Conservation (phyloP, 2,329 filamentous ascomycete species). For the Clarireedia sp. region DNA sequence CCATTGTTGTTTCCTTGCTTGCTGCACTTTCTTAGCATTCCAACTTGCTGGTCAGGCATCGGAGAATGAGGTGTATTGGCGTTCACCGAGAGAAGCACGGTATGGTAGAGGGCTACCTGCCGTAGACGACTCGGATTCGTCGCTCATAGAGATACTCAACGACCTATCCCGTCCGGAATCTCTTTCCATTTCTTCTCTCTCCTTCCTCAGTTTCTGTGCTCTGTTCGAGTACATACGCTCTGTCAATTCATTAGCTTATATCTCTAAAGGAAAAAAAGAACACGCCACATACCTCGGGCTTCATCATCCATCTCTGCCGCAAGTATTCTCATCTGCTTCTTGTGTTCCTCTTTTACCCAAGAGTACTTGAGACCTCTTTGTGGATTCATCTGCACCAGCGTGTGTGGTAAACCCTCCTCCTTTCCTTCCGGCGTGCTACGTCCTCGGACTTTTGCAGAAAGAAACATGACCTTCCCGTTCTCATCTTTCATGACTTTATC, state of each 20-base stretch:
- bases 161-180: background rate
- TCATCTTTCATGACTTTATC: constrained; percentile 1
- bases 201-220: background rate
- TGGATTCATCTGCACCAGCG: constrained; percentile 10
- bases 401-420: constrained; percentile 8
- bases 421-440: constrained; percentile 7
- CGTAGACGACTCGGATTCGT: background rate
- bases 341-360: constrained; percentile 10
- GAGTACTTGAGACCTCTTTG: constrained; percentile 8
- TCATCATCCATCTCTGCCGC: background rate
- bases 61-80: no score
- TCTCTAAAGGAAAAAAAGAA: background rate
- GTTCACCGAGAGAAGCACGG: no score
- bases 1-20: no score
- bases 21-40: no score
- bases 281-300: background rate
- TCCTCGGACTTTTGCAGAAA: constrained; percentile 10
- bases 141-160: background rate
- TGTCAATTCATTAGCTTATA: background rate
- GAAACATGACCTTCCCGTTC: constrained; percentile 8
- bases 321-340: constrained; percentile 3
- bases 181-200: background rate
- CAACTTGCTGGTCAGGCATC: no score
- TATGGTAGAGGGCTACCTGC: background rate
- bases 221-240: background rate